Base-by-base conservation (phyloP, 2,329 filamentous ascomycete species). In the Verticillium klebahnii region DNA sequence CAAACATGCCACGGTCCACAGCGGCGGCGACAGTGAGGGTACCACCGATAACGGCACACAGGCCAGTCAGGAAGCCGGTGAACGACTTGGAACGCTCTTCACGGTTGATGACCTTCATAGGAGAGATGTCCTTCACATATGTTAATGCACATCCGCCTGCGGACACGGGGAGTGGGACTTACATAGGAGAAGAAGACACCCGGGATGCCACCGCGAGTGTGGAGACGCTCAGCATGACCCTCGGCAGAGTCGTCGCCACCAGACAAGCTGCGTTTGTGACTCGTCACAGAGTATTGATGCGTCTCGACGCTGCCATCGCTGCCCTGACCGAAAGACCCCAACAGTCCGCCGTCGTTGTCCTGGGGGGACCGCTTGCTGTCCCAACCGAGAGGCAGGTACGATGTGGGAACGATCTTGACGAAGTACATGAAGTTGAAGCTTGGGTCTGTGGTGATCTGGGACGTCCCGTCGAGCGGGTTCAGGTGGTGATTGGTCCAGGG, bases 371-470 rank as follows among this genome's bases (percentile, higher is more conserved):
- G 76, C 63, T 82, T 82, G 69, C 87, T 86, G 72, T 93, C 89
- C 92, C 92, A 96, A 65, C 93, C 93, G 1, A 99, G 84, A 2
- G 95, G 93, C 31, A 98, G 84, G 74, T 98, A 99, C 1, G 93
- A 94, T 1, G 95, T 99, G 3, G 91, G 92, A 36, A 99, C 95
- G 62, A 99, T 95, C 82, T 99, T 99, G 77, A 99, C 84, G 77
- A 99, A 99, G 82, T 99, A 99, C 92, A 98, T 97, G 77, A 89
- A 99, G 81, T 97, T 99, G 82, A 85, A 97, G 66, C 90, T 90
- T 68, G 92, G 86, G 71, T 97, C 93, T 39, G 85, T 80, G 2
- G 92, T 96, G 59, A 82, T 78, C 80, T 98, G 93, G 66, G 84
- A 80, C 3, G 89, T 91, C 60, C 85, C 83, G 71, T 99, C 96